Percentiles rank a stretch among this genome's conserved stretches.
Evolutionary conservation across 75 land plant genomes (phyloP).

Genomic region (Sequoiadendron giganteum): DNA sequence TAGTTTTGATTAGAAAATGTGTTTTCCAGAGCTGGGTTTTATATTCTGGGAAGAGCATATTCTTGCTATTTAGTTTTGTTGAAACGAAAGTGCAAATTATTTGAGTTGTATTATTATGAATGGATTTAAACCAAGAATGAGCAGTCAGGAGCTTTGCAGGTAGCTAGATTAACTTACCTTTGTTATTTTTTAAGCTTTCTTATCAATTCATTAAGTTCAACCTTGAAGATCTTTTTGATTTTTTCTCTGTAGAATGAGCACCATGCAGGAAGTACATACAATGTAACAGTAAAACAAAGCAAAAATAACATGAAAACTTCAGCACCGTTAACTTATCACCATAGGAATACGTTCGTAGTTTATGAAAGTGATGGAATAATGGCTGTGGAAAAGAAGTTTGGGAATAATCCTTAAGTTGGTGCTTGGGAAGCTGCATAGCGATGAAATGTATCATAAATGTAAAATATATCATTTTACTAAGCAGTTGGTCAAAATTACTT

Average conservation of each 20-base stretch:
- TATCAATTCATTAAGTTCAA: neutral
- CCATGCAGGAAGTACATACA: neutral
- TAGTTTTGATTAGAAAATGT: neutral
- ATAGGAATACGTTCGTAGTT: neutral
- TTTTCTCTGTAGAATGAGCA: neutral
- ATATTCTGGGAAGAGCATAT: neutral
- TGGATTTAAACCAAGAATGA: neutral
- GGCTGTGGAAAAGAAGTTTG: neutral
- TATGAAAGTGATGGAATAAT: neutral
- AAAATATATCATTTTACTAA: too few species aligned
- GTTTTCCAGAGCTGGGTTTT: neutral
- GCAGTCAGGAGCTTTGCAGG: neutral
- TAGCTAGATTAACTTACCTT: neutral
- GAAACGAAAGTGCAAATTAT: neutral
- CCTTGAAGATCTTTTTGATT: neutral
- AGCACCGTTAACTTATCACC: neutral
- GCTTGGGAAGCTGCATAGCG: neutral
- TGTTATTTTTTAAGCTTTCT: neutral
- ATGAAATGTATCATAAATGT: neutral
- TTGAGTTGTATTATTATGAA: neutral
- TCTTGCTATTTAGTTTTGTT: neutral
- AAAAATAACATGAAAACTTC: neutral
- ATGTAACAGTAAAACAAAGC: neutral
- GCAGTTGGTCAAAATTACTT: too few species aligned
- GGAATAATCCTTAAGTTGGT: neutral